These are phyloP conservation scores for Citrullus colocynthis DNA, from an alignment of 306 rosid genomes.

Conservation along the genomic window DNA sequence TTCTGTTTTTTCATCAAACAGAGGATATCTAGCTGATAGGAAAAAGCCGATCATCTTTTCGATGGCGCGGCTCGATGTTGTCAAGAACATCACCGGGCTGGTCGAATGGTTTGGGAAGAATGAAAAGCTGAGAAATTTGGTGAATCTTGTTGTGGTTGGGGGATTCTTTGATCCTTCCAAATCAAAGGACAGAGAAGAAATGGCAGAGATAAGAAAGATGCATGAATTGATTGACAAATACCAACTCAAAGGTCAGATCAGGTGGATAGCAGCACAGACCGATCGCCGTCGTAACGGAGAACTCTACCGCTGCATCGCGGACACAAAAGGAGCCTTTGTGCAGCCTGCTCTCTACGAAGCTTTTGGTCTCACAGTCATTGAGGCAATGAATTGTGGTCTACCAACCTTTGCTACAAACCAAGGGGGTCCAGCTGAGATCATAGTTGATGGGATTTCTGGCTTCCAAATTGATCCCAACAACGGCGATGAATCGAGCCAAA, in stretches of 20 bases:
- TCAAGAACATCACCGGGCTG: slow-evolving; percentile 68
- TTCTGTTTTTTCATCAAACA: slow-evolving; percentile 15
- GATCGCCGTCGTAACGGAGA: slow-evolving; percentile 65
- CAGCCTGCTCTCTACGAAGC: slow-evolving; percentile 95
- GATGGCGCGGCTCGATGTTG: slow-evolving; percentile 87
- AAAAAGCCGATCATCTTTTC: slow-evolving; percentile 79
- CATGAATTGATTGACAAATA: slow-evolving; percentile 52
- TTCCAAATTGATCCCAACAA: slow-evolving; percentile 76
- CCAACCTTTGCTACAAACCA: slow-evolving; percentile 95
- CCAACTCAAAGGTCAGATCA: slow-evolving; percentile 69
- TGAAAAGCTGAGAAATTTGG: slow-evolving; percentile 57
- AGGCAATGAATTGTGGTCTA: slow-evolving; percentile 94
- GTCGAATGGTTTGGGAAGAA: slow-evolving; percentile 76
- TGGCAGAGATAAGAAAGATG: slow-evolving; percentile 62
- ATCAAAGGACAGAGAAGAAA: slow-evolving; percentile 89
- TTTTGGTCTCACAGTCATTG: slow-evolving; percentile 90
- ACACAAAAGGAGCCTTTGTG: slow-evolving; percentile 81
- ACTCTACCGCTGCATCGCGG: slow-evolving; percentile 76
- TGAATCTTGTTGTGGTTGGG: slow-evolving; percentile 81
- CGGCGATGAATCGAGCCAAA: slow-evolving; percentile 59
- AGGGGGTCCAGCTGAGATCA: slow-evolving; percentile 96
- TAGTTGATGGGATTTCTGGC: slow-evolving; percentile 75
- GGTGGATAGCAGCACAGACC: slow-evolving; percentile 93
- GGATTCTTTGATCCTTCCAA: slow-evolving; percentile 89
- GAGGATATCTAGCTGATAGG: slow-evolving; percentile 57